Percentiles rank a stretch among this genome's conserved stretches.
These are phyloP conservation scores for Penicillium daleae DNA, from an alignment of 495 filamentous ascomycete genomes.

Conservation along the genomic window DNA sequence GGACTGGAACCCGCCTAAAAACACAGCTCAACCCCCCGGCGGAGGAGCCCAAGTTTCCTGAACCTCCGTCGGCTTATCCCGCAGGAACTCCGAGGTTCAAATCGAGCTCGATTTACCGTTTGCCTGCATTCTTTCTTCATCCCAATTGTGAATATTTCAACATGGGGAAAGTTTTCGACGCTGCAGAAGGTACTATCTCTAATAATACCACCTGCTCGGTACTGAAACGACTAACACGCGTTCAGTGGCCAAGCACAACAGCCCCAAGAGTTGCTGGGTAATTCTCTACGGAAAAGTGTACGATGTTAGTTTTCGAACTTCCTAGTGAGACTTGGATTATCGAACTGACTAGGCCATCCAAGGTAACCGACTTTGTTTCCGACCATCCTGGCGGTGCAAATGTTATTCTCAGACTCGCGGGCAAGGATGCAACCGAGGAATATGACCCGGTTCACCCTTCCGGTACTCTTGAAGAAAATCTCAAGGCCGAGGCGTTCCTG, in stretches of 20 bases:
- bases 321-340: slow-evolving; percentile 3
- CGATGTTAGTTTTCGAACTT: slow-evolving; percentile 62
- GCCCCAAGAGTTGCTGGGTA: slow-evolving; percentile 81
- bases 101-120: background rate
- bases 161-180: slow-evolving; percentile 10
- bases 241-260: slow-evolving; percentile 72
- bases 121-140: background rate
- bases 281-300: slow-evolving; percentile 81
- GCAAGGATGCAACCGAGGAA: slow-evolving; percentile 82
- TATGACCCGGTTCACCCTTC: slow-evolving; percentile 87
- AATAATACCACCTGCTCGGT: background rate
- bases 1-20: too few relatives aligned
- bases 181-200: slow-evolving; percentile 6
- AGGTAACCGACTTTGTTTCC: slow-evolving; percentile 71
- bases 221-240: background rate
- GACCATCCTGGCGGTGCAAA: slow-evolving; percentile 81
- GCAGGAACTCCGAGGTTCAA: slow-evolving; percentile 3
- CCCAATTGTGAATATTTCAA: background rate
- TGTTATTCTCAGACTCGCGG: slow-evolving; percentile 80
- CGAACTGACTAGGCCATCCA: background rate
- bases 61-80: background rate
- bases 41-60: background rate
- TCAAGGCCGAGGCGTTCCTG: slow-evolving; percentile 68
- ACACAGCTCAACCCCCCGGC: background rate
- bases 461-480: slow-evolving; percentile 77